These are phyloP conservation scores for Penicillium daleae DNA, from an alignment of 495 filamentous ascomycete species.

Conservation along the genomic window DNA sequence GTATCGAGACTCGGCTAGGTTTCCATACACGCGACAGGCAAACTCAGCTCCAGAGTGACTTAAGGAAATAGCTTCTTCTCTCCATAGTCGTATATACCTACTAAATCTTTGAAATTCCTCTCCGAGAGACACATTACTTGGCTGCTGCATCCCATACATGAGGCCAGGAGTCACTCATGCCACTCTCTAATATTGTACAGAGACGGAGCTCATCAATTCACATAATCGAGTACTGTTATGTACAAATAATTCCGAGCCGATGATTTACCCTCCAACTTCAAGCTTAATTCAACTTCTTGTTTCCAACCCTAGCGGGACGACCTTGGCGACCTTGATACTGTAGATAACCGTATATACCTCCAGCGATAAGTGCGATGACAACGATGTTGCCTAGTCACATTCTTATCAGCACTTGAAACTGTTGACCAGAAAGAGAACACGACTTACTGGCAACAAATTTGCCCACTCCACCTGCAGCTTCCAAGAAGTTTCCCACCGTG, in stretches of 20 bases:
- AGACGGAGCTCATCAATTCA: too few species aligned
- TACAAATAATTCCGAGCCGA: too few species aligned
- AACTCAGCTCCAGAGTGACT: neutral
- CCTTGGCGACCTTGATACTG: constrained; percentile 20
- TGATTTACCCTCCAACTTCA: neutral
- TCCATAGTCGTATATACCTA: neutral
- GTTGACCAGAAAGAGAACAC: neutral
- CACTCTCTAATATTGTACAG: too few species aligned
- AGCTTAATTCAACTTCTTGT: constrained; percentile 23
- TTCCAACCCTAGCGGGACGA: constrained; percentile 12
- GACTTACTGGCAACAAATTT: constrained; percentile 22
- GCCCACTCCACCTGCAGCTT: constrained; percentile 21
- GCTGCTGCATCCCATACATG: too few species aligned
- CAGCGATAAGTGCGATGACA: constrained; percentile 18
- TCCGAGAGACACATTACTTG: too few species aligned
- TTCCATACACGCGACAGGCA: neutral
- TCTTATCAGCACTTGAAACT: neutral
- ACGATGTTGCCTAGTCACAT: constrained; percentile 22
- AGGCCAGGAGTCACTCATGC: too few species aligned
- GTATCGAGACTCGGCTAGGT: neutral
- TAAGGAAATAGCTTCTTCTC: neutral
- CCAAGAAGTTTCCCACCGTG: constrained; percentile 6
- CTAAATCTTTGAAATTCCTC: neutral
- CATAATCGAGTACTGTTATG: too few species aligned
- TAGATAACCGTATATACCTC: constrained; percentile 19